These are phyloP conservation scores for Blastobotrys ciferrii DNA, from an alignment of 1,139 yeast genomes.

Conservation along the genomic window DNA sequence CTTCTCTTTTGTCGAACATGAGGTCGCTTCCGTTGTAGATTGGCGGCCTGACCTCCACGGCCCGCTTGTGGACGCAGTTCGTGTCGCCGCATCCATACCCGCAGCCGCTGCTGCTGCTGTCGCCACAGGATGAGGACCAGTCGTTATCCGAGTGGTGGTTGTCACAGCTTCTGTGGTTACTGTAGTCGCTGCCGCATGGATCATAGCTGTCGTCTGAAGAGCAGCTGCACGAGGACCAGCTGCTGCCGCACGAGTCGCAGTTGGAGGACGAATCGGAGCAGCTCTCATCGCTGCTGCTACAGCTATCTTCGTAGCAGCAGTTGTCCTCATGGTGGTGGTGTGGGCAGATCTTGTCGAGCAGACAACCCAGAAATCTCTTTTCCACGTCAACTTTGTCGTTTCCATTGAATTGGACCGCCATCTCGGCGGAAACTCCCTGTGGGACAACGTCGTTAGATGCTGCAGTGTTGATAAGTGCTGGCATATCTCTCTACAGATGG, in stretches of 20 bases:
- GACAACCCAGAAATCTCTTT: neutral
- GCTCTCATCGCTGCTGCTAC: constrained; percentile 3
- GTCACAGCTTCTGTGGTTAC: neutral
- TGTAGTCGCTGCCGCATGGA: neutral
- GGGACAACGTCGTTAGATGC: neutral
- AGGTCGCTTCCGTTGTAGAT: too few relatives aligned
- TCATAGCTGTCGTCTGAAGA: too few relatives aligned
- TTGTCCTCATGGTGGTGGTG: constrained; percentile 2
- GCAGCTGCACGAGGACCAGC: neutral
- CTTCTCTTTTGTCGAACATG: neutral
- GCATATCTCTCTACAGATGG: neutral
- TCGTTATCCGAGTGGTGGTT: neutral
- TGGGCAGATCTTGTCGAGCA: constrained; percentile 1
- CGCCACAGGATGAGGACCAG: neutral
- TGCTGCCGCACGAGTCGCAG: neutral
- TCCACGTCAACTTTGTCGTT: neutral
- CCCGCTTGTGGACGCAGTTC: neutral
- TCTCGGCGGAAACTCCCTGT: constrained; percentile 5
- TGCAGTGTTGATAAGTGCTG: constrained; percentile 1
- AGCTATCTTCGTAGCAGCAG: constrained; percentile 5
- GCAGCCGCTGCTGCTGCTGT: neutral
- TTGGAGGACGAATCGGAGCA: neutral
- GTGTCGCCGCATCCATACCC: neutral
- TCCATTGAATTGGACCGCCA: constrained; percentile 5
- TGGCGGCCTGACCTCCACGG: too few relatives aligned